These are phyloP conservation scores for Nemania diffusa DNA, from an alignment of 2,329 filamentous ascomycete genomes.

Conservation along the genomic window DNA sequence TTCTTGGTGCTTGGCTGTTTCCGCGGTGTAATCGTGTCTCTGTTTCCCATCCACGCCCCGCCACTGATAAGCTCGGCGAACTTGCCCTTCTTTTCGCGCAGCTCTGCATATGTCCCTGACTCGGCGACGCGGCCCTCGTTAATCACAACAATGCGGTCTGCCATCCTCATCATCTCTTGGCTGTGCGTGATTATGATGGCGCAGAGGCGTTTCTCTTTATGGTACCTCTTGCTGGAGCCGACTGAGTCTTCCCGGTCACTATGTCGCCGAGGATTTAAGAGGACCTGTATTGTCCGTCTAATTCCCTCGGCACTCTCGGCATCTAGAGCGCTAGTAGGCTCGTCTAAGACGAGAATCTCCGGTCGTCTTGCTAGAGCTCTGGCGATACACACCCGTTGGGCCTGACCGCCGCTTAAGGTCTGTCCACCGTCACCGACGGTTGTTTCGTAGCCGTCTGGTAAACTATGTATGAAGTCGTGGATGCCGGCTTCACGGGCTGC, in stretches of 20 bases:
- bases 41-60: conserved; percentile 38
- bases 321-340: conserved; percentile 86
- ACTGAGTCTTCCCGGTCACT: neutral
- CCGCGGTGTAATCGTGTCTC: neutral
- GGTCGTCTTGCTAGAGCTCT: conserved; percentile 79
- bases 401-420: conserved; percentile 81
- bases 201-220: conserved; percentile 58
- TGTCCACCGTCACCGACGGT: conserved; percentile 80
- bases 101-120: conserved; percentile 70
- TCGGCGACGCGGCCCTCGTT: conserved; percentile 75
- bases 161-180: conserved; percentile 85
- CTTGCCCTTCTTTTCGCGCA: conserved; percentile 59
- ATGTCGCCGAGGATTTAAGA: conserved; percentile 54
- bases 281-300: conserved; percentile 66
- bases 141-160: conserved; percentile 77
- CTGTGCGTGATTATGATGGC: conserved; percentile 86
- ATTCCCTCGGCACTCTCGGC: conserved; percentile 72
- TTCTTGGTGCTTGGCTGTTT: neutral
- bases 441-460: conserved; percentile 78
- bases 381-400: conserved; percentile 83
- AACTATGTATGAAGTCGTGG: conserved; percentile 77
- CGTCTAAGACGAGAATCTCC: conserved; percentile 81
- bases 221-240: neutral
- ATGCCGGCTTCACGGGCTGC: conserved; percentile 72
- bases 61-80: conserved; percentile 58